These are phyloP conservation scores for Rhodamnia argentea DNA, from an alignment of 345 rosid species.

Conservation along the genomic window DNA sequence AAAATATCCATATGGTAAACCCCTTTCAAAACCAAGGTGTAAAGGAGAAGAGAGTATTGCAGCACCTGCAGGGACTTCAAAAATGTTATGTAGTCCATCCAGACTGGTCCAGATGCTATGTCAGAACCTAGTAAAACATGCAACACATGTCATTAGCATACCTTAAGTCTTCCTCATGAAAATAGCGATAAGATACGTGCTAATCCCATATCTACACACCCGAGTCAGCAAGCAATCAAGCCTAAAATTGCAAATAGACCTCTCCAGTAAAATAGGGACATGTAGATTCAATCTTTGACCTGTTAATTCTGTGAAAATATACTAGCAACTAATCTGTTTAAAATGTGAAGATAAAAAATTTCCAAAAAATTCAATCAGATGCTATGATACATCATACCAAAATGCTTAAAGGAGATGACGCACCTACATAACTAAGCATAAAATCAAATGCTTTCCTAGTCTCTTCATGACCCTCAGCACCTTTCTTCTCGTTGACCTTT, in stretches of 20 bases:
- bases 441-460: constrained; percentile 86
- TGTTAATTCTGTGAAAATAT: not conserved
- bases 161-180: not conserved
- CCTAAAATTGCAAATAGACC: not conserved
- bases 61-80: constrained; percentile 76
- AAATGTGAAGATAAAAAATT: not conserved
- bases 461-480: constrained; percentile 85
- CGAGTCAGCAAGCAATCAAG: not conserved
- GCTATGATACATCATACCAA: not conserved
- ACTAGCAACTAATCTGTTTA: not conserved
- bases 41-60: constrained; percentile 11
- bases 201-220: not conserved
- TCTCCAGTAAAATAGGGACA: not conserved
- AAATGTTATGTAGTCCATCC: constrained; percentile 86
- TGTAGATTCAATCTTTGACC: not conserved
- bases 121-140: constrained; percentile 61
- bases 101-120: constrained; percentile 83
- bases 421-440: constrained; percentile 84
- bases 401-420: constrained; percentile 3
- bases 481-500: constrained; percentile 87
- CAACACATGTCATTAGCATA: constrained; percentile 7
- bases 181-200: not conserved
- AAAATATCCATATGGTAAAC: not conserved
- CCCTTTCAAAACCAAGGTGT: not conserved
- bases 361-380: not conserved